Conservation (phyloP, 148 eudicot genomes). For the Tetragonia tetragonoides region DNA sequence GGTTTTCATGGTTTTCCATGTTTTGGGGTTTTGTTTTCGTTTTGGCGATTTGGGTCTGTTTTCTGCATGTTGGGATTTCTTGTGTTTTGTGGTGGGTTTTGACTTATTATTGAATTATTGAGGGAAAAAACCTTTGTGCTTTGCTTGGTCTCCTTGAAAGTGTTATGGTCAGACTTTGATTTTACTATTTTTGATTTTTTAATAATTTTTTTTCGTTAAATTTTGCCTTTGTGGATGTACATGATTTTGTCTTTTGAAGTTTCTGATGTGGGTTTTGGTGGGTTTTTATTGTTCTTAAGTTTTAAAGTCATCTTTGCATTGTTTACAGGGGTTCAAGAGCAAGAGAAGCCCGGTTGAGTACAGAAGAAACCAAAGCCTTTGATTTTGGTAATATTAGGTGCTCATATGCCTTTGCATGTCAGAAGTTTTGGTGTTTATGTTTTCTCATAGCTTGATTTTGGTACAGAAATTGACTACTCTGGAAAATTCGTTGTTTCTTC, state of each 20-base stretch:
- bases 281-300: not conserved
- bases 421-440: not conserved
- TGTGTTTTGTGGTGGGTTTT: not conserved
- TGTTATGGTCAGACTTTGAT: too few relatives aligned
- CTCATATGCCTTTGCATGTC: not conserved
- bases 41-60: not conserved
- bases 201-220: not conserved
- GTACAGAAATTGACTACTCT: not conserved
- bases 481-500: not conserved
- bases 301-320: not conserved
- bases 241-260: not conserved
- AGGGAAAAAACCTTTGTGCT: not conserved
- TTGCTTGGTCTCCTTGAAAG: too few relatives aligned
- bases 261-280: not conserved
- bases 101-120: too few relatives aligned
- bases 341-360: not conserved
- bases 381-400: constrained; percentile 8
- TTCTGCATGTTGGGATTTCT: not conserved
- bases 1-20: not conserved
- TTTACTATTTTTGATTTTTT: not conserved
- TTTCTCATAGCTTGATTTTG: not conserved
- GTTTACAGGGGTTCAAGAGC: constrained; percentile 3
- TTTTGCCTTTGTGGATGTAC: not conserved
- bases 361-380: not conserved
- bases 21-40: not conserved